Percentiles rank a stretch among this genome's conserved stretches.
phyloP scores from a whole-genome alignment of 169 alveolate species.

The Cryptosporidium canis region DNA sequence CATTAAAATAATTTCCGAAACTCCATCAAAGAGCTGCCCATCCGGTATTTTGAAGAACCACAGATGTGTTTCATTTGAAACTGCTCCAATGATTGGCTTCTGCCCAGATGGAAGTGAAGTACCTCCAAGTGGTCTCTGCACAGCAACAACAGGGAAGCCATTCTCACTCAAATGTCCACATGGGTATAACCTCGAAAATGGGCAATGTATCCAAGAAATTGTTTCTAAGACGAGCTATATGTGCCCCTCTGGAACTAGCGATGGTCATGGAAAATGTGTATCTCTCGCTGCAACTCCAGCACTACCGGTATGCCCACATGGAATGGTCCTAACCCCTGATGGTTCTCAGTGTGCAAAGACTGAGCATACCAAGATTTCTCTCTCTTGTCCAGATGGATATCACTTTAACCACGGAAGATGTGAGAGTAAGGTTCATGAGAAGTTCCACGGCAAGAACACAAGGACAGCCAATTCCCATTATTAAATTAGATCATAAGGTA shows the following conservation, averaged over 20 bases:
- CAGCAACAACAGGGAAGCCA: slow-evolving; percentile 70
- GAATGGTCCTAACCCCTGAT: slow-evolving; percentile 72
- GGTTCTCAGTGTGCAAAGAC: slow-evolving; percentile 73
- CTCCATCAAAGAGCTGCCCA: slow-evolving; percentile 56
- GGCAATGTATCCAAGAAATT: slow-evolving; percentile 70
- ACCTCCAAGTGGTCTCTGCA: slow-evolving; percentile 65
- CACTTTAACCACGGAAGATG: slow-evolving; percentile 67
- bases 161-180: slow-evolving; percentile 62
- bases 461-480: slow-evolving; percentile 60
- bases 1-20: slow-evolving; percentile 47
- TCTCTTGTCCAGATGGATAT: slow-evolving; percentile 67
- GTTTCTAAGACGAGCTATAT: slow-evolving; percentile 54
- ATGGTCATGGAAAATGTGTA: slow-evolving; percentile 72
- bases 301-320: slow-evolving; percentile 71
- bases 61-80: slow-evolving; percentile 59
- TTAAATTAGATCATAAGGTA: slow-evolving; percentile 43
- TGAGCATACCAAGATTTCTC: slow-evolving; percentile 62
- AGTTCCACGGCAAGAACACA: slow-evolving; percentile 53
- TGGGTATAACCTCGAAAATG: slow-evolving; percentile 55
- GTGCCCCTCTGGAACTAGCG: slow-evolving; percentile 72
- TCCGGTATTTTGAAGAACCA: slow-evolving; percentile 41
- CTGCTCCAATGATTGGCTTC: slow-evolving; percentile 64
- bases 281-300: slow-evolving; percentile 73
- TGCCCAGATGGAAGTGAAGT: slow-evolving; percentile 73
- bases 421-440: slow-evolving; percentile 56